Base-by-base conservation (phyloP, 257 asterid species). In the Gentiana macrophylla region DNA sequence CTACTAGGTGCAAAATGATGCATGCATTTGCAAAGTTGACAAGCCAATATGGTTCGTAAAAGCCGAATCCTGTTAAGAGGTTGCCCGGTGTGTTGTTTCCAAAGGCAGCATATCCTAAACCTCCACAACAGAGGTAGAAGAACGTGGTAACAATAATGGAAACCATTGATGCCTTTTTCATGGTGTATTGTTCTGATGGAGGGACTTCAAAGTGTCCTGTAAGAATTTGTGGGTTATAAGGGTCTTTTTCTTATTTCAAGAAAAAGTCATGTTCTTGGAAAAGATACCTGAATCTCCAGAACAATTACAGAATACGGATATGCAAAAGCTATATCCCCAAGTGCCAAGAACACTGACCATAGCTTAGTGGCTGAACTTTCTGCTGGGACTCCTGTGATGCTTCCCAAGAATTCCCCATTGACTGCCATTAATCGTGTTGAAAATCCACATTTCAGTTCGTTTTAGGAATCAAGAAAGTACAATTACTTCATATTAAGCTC, bases 311-410 rank as follows among this genome's bases (percentile, higher is more conserved):
- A 70, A 57, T 75, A 84, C 3, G 94, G 96, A 71, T 72, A 86
- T 52, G 94, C 86, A 68, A 86, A 86, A 63, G 86, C 94, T 35
- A 86, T 68, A 72, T 84, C 83, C 13, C 92, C 96, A 32, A 86
- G 68, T 24, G 92, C 94, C 77, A 79, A 86, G 57, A 87, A 70
- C 55, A 75, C 57, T 35, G 70, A 60, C 84, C 86, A 81, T 33
- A 76, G 58, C 80, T 84, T 86, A n/a, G 66, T 46, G 15, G 75
- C 71, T 41, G 66, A 33, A 55, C 37, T 74, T 12, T 65, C 41
- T 63, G 82, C 51, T n/a, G 83, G 78, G 36, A 76, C 73, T 49
- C 96, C 96, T 57, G 67, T 66, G 4, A 76, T 79, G 73, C 79
- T 70, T 24, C 96, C 96, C 74, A 79, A 74, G 49, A 86, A 57